These are phyloP conservation scores for Daedaleopsis sinensis DNA, from an alignment of 768 basidiomycete species.

Conservation along the genomic window DNA sequence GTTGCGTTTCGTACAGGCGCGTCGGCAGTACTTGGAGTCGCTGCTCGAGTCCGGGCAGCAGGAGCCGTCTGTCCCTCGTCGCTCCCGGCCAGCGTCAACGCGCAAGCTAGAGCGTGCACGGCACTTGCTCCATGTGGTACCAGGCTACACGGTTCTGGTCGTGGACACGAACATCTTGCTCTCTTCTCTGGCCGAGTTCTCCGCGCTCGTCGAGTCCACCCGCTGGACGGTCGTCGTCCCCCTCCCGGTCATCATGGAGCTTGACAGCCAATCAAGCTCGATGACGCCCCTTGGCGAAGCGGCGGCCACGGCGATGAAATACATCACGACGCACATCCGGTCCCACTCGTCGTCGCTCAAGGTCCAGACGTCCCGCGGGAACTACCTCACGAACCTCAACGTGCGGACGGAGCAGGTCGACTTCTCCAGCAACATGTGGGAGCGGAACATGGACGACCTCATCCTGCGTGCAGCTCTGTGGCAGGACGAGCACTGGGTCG, in stretches of 20 bases:
- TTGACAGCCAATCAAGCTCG: constrained; percentile 84
- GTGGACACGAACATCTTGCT: constrained; percentile 95
- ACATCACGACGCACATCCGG: constrained; percentile 76
- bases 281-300: constrained; percentile 69
- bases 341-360: constrained; percentile 80
- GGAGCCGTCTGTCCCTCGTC: constrained; percentile 27
- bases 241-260: constrained; percentile 94
- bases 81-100: constrained; percentile 30
- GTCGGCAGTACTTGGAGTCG: constrained; percentile 71
- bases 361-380: constrained; percentile 93
- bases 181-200: constrained; percentile 74
- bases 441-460: constrained; percentile 91
- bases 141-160: constrained; percentile 90
- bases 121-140: constrained; percentile 58
- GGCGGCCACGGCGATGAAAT: constrained; percentile 72
- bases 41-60: constrained; percentile 57
- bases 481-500: constrained; percentile 92
- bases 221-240: constrained; percentile 91
- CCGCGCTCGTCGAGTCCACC: constrained; percentile 75
- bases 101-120: constrained; percentile 34
- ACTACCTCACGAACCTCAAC: constrained; percentile 82
- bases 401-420: constrained; percentile 87
- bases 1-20: constrained; percentile 49
- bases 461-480: constrained; percentile 92
- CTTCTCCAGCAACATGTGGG: constrained; percentile 53